Base-by-base conservation (phyloP, 768 basidiomycete genomes). In the Imleria badia region DNA sequence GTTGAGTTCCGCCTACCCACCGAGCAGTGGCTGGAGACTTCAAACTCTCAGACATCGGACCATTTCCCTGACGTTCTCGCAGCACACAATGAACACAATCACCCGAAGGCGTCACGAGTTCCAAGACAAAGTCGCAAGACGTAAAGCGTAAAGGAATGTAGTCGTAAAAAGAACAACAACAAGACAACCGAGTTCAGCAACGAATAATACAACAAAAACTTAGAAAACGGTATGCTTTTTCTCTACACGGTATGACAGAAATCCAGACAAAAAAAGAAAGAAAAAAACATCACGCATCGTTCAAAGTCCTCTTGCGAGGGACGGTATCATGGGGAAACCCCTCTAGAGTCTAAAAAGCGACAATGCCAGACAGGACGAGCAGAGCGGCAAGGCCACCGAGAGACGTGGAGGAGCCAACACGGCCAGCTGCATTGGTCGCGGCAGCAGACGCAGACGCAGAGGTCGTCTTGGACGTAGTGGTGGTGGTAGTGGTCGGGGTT, bases 381-480 rank as follows among this genome's bases (percentile, higher is more conserved):
- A 69, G 5, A 3, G 59, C 58, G 3, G 63, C 61, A 9, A 56
- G 26, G 26, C 64, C 55, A 33, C 55, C 60, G 4, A 70, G 38
- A n/a, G 70, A 60, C 15, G 44, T 31, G 6, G 65, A 59, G 9
- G 63, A 53, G 6, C 58, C 67, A 3, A 58, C 22, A 11, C 68
- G 66, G 17, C 47, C 45, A 7, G 68, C 70, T 19, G 68, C 68
- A 2, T 22, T 59, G 35, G 53, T 42, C 2, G 55, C 31, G 11
- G 62, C 62, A 3, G 68, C 11, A 17, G 69, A 58, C 1, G 63
- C 9, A 5, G 61, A 38, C 0, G 59, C 9, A 0, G 62, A 40
- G 3, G 62, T 44, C 10, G 51, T 13, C 10, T 65, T 68, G n/a
- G 73, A 50, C 10, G 65, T 67, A 49, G 75, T 73, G 12, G 80